phyloP scores from a whole-genome alignment of 805 yeast genomes.

The Lipomyces chichibuensis region DNA sequence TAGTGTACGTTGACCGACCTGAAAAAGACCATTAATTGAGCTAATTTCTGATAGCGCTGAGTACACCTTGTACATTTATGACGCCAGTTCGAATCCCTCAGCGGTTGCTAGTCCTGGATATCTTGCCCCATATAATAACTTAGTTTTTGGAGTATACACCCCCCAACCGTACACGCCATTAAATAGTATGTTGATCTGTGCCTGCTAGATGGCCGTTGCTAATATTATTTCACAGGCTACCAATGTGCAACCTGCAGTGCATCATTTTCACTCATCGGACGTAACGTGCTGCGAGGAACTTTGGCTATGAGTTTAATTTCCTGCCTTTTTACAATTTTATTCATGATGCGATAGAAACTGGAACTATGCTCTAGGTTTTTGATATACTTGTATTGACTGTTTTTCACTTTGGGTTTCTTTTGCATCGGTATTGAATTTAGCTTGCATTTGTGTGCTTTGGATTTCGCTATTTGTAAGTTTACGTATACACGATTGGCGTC shows the following conservation, averaged over 20 bases:
- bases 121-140: conserved; percentile 40
- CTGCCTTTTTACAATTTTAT: conserved; percentile 7
- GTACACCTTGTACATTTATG: conserved; percentile 47
- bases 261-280: conserved; percentile 21
- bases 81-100: conserved; percentile 40
- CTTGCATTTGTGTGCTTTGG: neutral
- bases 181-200: conserved; percentile 8
- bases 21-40: neutral
- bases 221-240: conserved; percentile 9
- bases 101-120: conserved; percentile 45
- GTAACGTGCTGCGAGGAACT: conserved; percentile 17
- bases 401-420: neutral
- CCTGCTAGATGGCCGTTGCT: neutral
- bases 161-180: conserved; percentile 46
- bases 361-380: neutral
- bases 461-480: neutral
- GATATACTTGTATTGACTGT: neutral
- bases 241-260: conserved; percentile 26
- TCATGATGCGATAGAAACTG: conserved; percentile 18
- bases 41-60: conserved; percentile 40
- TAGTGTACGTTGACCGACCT: conserved; percentile 21
- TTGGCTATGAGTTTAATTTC: conserved; percentile 13
- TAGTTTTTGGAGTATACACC: conserved; percentile 45
- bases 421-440: neutral
- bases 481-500: neutral